phyloP scores from a whole-genome alignment of 495 filamentous ascomycete genomes.

The Hypoxylon trugodes region DNA sequence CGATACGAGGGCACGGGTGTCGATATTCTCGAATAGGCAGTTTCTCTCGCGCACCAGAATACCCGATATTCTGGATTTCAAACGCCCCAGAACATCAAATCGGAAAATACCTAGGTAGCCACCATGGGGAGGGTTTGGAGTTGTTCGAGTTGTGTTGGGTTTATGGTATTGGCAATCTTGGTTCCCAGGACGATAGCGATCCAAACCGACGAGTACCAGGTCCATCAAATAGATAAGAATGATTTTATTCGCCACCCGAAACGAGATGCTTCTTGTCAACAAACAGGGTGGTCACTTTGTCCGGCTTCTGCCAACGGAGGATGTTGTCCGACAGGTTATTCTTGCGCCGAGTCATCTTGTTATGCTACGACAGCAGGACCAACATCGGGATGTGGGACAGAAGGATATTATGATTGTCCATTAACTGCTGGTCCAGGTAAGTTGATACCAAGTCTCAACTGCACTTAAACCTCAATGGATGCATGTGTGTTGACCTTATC shows the following conservation, averaged over 20 bases:
- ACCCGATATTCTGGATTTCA: neutral
- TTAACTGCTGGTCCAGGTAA: constrained; percentile 34
- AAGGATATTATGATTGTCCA: constrained; percentile 47
- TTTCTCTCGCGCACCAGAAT: neutral
- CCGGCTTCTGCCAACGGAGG: constrained; percentile 48
- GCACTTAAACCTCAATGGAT: neutral
- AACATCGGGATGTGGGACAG: constrained; percentile 46
- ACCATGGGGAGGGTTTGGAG: constrained; percentile 46
- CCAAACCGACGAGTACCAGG: constrained; percentile 20
- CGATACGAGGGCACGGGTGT: constrained; percentile 1
- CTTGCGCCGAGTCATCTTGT: constrained; percentile 53
- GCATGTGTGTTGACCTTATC: constrained; percentile 18
- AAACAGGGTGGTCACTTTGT: constrained; percentile 44
- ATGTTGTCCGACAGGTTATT: constrained; percentile 55
- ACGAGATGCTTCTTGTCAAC: constrained; percentile 34
- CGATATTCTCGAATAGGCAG: constrained; percentile 8
- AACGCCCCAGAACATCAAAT: neutral
- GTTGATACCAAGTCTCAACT: neutral
- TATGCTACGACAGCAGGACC: constrained; percentile 52
- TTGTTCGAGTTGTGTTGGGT: constrained; percentile 38
- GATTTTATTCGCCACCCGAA: constrained; percentile 37
- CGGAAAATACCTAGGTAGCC: too few relatives aligned
- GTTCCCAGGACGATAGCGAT: constrained; percentile 15
- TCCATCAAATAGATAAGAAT: constrained; percentile 50
- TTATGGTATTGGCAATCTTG: constrained; percentile 40